These are phyloP conservation scores for Aspergillus sergii DNA, from an alignment of 2,329 filamentous ascomycete genomes.

Conservation along the genomic window DNA sequence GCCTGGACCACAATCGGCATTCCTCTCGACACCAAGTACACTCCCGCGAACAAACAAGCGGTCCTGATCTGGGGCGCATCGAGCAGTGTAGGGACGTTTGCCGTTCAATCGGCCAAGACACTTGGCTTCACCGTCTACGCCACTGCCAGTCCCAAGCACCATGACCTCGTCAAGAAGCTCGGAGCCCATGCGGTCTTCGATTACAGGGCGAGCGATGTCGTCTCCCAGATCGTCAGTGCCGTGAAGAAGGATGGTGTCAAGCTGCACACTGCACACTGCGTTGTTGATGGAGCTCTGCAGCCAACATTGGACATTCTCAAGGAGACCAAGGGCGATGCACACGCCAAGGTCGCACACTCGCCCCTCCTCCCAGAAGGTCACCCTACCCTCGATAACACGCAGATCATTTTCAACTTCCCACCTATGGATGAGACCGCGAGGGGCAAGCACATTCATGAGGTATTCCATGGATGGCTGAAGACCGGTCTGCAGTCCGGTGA, in stretches of 20 bases:
- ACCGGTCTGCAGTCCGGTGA: slow-evolving; percentile 15
- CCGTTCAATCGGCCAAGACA: slow-evolving; percentile 39
- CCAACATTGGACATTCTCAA: slow-evolving; percentile 22
- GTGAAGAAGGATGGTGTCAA: slow-evolving; percentile 23
- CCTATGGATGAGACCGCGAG: slow-evolving; percentile 14
- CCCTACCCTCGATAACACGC: slow-evolving; percentile 13
- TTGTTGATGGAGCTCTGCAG: slow-evolving; percentile 18
- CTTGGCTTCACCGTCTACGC: slow-evolving; percentile 45
- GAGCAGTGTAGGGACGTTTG: slow-evolving; percentile 18
- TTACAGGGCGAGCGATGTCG: slow-evolving; percentile 38
- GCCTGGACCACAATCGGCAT: slow-evolving; percentile 31
- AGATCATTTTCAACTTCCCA: slow-evolving; percentile 15
- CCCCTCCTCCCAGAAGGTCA: slow-evolving; percentile 15
- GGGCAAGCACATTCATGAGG: slow-evolving; percentile 10
- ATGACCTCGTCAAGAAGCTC: slow-evolving; percentile 38
- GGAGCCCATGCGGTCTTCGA: slow-evolving; percentile 46
- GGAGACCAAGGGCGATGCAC: slow-evolving; percentile 20
- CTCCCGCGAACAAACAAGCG: slow-evolving; percentile 21
- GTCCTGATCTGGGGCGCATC: slow-evolving; percentile 19
- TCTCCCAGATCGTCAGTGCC: slow-evolving; percentile 31
- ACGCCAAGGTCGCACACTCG: slow-evolving; percentile 19
- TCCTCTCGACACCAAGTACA: slow-evolving; percentile 23
- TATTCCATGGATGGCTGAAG: slow-evolving; percentile 24
- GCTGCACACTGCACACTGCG: slow-evolving; percentile 17
- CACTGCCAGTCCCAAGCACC: slow-evolving; percentile 43